A percentile compares a stretch with the other conserved stretches of the same genome.
phyloP scores from a whole-genome alignment of 2,329 filamentous ascomycete genomes.

The Metarhizium album region DNA sequence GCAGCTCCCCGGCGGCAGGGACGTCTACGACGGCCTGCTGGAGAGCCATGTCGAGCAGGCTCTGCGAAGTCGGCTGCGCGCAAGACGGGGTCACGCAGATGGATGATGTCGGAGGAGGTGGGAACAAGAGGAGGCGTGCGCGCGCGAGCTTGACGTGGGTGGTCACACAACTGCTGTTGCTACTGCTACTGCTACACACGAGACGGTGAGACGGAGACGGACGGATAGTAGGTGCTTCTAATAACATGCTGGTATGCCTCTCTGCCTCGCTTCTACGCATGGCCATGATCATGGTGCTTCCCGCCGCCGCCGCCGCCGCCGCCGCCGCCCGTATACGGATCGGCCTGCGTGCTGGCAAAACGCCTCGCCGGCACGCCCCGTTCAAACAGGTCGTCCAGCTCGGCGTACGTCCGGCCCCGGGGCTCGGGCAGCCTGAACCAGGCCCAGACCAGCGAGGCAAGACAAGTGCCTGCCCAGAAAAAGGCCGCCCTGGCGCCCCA shows the following conservation, averaged over 20 bases:
- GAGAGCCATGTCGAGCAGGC: conserved; percentile 29
- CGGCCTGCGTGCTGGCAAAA: conserved; percentile 24
- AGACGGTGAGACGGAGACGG: too few species aligned
- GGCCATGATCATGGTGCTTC: conserved; percentile 1
- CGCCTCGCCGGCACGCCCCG: conserved; percentile 19
- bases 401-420: conserved; percentile 34
- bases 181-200: too few species aligned
- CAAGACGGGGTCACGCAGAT: too few species aligned
- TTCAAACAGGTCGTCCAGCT: conserved; percentile 25
- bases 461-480: conserved; percentile 37
- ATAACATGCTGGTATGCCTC: neutral
- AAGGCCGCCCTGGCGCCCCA: conserved; percentile 37
- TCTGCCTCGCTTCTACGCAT: too few species aligned
- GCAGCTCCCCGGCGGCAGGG: conserved; percentile 25
- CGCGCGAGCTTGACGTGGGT: too few species aligned
- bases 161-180: too few species aligned
- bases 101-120: too few species aligned
- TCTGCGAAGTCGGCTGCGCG: conserved; percentile 9
- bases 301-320: too few species aligned
- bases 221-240: too few species aligned
- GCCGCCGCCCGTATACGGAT: conserved; percentile 20
- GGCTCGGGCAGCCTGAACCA: conserved; percentile 43
- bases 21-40: conserved; percentile 27
- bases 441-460: conserved; percentile 37
- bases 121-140: too few species aligned